Conservation (phyloP, 2,329 filamentous ascomycete species). For the Ceratocystis cacaofunesta region DNA sequence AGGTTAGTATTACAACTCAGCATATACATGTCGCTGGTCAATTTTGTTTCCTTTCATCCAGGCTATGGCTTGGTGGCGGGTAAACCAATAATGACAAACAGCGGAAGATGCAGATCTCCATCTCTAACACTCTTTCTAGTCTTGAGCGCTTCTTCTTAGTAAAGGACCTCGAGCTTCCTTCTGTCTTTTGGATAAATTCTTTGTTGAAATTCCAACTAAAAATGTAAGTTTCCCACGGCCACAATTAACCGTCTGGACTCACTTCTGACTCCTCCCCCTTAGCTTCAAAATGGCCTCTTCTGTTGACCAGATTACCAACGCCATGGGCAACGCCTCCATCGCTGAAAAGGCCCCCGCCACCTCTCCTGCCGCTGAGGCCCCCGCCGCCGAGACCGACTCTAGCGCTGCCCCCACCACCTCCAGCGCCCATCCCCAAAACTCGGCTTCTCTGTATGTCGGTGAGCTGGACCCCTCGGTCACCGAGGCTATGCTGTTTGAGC, state of each 20-base stretch:
- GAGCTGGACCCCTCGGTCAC: constrained; percentile 96
- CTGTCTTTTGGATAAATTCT: constrained; percentile 17
- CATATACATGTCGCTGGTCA: neutral
- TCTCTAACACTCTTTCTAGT: neutral
- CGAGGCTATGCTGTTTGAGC: constrained; percentile 99
- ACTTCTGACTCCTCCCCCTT: neutral
- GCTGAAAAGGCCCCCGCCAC: constrained; percentile 52
- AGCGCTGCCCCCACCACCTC: constrained; percentile 60
- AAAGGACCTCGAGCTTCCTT: constrained; percentile 8
- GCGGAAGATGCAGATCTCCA: neutral
- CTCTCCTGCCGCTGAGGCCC: constrained; percentile 60
- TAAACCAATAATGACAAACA: neutral
- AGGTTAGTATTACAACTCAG: neutral
- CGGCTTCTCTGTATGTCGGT: constrained; percentile 95
- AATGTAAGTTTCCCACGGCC: constrained; percentile 5
- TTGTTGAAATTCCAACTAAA: constrained; percentile 17
- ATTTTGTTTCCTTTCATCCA: neutral
- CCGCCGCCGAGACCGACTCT: constrained; percentile 39
- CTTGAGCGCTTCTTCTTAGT: constrained; percentile 1
- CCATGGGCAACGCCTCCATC: constrained; percentile 57
- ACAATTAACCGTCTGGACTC: neutral
- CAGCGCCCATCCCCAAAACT: constrained; percentile 70
- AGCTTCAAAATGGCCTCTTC: constrained; percentile 44
- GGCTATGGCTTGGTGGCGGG: neutral
- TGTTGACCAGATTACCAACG: constrained; percentile 69